A percentile compares a stretch with the other conserved stretches of the same genome.
Conservation (phyloP, 176 grass and related monocot species). For the Themeda triandra region DNA sequence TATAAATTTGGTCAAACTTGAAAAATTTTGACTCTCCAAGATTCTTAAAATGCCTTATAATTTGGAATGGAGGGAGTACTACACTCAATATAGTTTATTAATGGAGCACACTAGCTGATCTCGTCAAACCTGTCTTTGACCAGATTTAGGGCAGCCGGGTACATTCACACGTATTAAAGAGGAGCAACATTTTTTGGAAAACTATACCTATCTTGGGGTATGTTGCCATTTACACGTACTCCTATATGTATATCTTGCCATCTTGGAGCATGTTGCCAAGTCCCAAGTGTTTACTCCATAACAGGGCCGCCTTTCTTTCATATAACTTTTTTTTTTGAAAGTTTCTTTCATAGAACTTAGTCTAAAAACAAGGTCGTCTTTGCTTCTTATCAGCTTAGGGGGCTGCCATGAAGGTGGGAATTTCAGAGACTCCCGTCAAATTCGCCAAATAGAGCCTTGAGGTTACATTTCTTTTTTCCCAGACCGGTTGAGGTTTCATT, state of each 20-base stretch:
- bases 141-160: background rate
- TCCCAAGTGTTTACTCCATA: background rate
- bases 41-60: no score
- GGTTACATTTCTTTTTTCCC: no score
- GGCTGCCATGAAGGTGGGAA: background rate
- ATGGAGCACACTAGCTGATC: no score
- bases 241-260: no score
- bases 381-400: background rate
- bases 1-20: no score
- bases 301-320: background rate
- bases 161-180: background rate
- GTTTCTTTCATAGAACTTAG: no score
- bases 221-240: background rate
- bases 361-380: background rate
- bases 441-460: background rate
- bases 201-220: background rate
- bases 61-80: no score
- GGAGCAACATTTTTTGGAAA: background rate
- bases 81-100: no score
- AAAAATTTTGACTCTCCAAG: no score
- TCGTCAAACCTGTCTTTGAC: conserved; percentile 10
- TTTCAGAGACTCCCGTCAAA: background rate
- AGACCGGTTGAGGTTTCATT: no score
- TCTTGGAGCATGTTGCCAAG: background rate
- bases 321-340: no score